Evolutionary conservation across 2,329 filamentous ascomycete genomes (phyloP), one percentile per base, ranked within the genome.

Genomic region (Teratosphaeria destructans): DNA sequence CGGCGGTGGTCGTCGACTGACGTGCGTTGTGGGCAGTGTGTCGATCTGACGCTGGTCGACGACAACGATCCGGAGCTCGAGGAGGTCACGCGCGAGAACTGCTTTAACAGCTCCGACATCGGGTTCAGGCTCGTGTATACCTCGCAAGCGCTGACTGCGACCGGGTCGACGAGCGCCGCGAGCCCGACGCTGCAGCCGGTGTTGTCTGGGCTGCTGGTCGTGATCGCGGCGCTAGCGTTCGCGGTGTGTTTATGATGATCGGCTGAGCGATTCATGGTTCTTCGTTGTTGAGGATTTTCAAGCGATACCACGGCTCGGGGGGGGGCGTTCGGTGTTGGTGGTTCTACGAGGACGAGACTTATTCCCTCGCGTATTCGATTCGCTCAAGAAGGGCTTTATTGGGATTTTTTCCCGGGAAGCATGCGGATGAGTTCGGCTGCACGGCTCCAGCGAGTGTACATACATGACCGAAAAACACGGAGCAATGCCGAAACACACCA

Each of bases 11-110:
- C 1, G 12, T 56, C 6, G 6, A 39, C 35, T 39, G 35, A 39
- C 35, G 23, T 23, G 23, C 23, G 8, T 3, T 39, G 10, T 56
- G 27, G 23, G 4, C 43, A 96, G 90, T 97, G 94, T 72, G 92
- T 95, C 66, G 93, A 97, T 71, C 95, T 97, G 68, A 93, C 88
- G 54, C 95, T 97, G 67, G 89, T 87, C 55, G 88, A 91, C 1
- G 88, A 89, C 27, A 77, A 84, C 68, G 87, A 95, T 71, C 47
- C 54, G 10, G 37, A 53, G 11, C 85, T 95, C 56, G 78, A 78
- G 59, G 79, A 87, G 65, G 89, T 96, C 65, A 95, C 88, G 71
- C 78, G 81, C 61, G 81, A 84, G 14, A 96, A 96, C 76, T 97
- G 93, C 80, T 91, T 87, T 80, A 97, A 97, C 78, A 89, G 86